Base-by-base conservation (phyloP, 2,329 filamentous ascomycete genomes). In the Venturiaceae sp. region DNA sequence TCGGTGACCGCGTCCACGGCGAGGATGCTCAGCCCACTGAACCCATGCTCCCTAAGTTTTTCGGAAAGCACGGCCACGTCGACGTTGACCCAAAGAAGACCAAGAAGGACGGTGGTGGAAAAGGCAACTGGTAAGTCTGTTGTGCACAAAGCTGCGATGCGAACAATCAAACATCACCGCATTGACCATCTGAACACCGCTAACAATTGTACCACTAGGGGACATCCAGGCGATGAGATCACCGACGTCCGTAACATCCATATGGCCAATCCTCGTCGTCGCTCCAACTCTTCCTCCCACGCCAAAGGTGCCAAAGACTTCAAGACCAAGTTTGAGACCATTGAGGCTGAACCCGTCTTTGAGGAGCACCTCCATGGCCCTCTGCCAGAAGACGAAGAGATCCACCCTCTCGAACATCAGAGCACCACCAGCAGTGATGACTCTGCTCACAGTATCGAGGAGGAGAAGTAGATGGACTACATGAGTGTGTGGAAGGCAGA, bases 311-410 rank as follows among this genome's bases (percentile, higher is more conserved):
- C 90, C 65, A 81, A 83, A 61, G 84, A 92, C 71, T 90, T 96
- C 78, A 95, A 94, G 82, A 95, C 92, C 75, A 99, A 99, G 78
- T 97, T 96, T 71, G 94, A 99, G 75, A 80, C 88, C 65, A 81
- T 90, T 70, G 94, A 97, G 66, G 80, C 83, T 19, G 92, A 97
- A 68, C 92, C 91, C 41, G 88, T 95, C 68, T 96, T 96, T 65
- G 91, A 97, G 72, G 92, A 96, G 74, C 82, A 83, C 58, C 62
- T 94, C 60, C 90, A 95, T 68, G 90, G 89, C 32, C 80, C 85
- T 19, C 67, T 74, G 55, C 75, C 77, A 30, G 82, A 83, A 55
- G 77, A 83, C 55, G 68, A 74, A 58, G 80, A 86, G 61, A 74
- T 39, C 19, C 37, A 47, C 11, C 46, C 30, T 19, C 47, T 58